Conservation (phyloP, 176 grass and related monocot species). For the Oryza officinalis region DNA sequence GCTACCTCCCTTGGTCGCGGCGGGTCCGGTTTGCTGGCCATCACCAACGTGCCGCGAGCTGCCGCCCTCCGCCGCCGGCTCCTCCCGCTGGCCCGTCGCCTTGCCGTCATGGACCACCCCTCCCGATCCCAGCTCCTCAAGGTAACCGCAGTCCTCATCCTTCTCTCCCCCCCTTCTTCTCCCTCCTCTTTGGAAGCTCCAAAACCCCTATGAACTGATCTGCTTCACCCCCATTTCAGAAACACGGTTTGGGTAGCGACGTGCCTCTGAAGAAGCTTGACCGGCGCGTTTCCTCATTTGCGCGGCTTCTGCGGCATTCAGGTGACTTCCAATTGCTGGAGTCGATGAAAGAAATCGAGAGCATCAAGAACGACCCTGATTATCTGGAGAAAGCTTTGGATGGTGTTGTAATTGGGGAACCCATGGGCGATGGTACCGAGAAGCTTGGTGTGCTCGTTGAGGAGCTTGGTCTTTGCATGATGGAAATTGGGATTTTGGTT, state of each 20-base stretch:
- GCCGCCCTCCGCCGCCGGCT: constrained; percentile 50
- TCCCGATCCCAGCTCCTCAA: constrained; percentile 60
- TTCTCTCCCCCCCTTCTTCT: not conserved
- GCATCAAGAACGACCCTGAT: not conserved
- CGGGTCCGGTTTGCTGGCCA: constrained; percentile 56
- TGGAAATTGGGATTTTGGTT: constrained; percentile 73
- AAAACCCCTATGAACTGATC: constrained; percentile 12
- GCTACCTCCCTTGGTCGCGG: constrained; percentile 55
- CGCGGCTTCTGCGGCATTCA: constrained; percentile 47
- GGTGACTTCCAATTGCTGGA: constrained; percentile 6
- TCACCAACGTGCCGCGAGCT: constrained; percentile 50
- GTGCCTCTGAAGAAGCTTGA: constrained; percentile 71
- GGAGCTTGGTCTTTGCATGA: constrained; percentile 75
- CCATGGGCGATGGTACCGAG: constrained; percentile 39
- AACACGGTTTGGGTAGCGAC: constrained; percentile 85
- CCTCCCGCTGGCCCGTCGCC: constrained; percentile 65
- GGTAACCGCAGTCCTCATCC: constrained; percentile 23
- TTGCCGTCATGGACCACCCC: constrained; percentile 61
- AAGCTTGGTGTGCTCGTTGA: constrained; percentile 51
- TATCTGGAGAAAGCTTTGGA: not conserved
- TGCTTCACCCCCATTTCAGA: constrained; percentile 44
- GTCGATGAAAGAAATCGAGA: not conserved
- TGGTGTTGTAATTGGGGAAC: constrained; percentile 9
- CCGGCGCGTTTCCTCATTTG: constrained; percentile 67
- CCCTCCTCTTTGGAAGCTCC: not conserved